Evolutionary conservation across 1,284 basidiomycete genomes (phyloP).

Genomic region (Mycosarcoma maydis): DNA sequence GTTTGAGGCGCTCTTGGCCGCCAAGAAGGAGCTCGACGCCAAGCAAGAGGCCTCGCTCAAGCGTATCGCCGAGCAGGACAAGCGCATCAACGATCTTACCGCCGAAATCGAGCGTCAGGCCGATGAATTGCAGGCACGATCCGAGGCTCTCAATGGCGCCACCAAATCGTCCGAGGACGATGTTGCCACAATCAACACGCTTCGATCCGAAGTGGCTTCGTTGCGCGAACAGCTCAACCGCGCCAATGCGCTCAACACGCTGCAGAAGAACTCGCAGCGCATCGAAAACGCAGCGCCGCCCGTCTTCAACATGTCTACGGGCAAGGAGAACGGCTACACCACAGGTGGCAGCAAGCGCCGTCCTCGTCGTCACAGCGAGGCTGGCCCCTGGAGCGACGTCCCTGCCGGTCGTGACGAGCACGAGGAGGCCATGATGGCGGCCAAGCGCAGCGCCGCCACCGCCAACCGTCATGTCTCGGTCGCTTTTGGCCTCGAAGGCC

Average conservation of each 20-base stretch:
- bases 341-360: constrained; percentile 52
- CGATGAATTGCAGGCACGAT: constrained; percentile 79
- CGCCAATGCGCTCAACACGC: constrained; percentile 75
- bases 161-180: constrained; percentile 74
- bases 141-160: constrained; percentile 54
- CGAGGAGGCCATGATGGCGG: constrained; percentile 79
- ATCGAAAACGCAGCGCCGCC: constrained; percentile 62
- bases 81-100: constrained; percentile 78
- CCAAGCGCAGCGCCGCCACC: constrained; percentile 77
- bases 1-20: constrained; percentile 79
- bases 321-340: constrained; percentile 54
- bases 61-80: constrained; percentile 84
- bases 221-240: constrained; percentile 95
- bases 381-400: constrained; percentile 77
- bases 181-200: constrained; percentile 81
- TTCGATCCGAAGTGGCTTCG: constrained; percentile 89
- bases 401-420: constrained; percentile 73
- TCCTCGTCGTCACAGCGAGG: constrained; percentile 84
- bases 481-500: constrained; percentile 71
- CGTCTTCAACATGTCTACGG: constrained; percentile 62
- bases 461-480: constrained; percentile 89
- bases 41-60: constrained; percentile 80
- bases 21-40: constrained; percentile 84
- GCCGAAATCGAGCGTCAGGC: constrained; percentile 78
- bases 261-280: constrained; percentile 64